Evolutionary conservation across 306 rosid species (phyloP).

Genomic region (Ormosia semicastrata): DNA sequence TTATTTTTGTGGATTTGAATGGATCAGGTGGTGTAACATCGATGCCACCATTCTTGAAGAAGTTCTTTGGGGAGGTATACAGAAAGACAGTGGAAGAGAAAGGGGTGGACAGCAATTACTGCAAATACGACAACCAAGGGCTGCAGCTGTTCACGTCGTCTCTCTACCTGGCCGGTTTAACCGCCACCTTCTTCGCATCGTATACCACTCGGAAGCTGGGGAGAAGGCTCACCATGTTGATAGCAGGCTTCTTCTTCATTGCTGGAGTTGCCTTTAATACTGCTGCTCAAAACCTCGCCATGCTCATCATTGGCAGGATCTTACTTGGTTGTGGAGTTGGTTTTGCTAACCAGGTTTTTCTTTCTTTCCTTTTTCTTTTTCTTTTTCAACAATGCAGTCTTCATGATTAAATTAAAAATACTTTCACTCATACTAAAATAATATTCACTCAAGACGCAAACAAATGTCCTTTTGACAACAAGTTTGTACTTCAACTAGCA

Average conservation of each 20-base stretch:
- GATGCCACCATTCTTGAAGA: conserved; percentile 53
- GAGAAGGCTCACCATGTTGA: conserved; percentile 64
- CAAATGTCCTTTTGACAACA: too few species aligned
- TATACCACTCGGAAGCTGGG: conserved; percentile 53
- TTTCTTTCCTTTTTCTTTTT: too few species aligned
- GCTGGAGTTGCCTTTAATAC: conserved; percentile 54
- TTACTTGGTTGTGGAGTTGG: conserved; percentile 77
- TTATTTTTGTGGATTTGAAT: too few species aligned
- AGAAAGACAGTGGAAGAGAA: conserved; percentile 28
- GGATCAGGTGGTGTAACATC: conserved; percentile 63
- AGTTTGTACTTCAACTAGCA: too few species aligned
- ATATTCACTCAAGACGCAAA: too few species aligned
- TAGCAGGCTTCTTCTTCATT: conserved; percentile 62
- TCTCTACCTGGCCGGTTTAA: conserved; percentile 59
- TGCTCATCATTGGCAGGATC: conserved; percentile 62
- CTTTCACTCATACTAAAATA: too few species aligned
- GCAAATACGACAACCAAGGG: conserved; percentile 58
- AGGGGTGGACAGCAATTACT: conserved; percentile 46
- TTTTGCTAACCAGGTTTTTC: conserved; percentile 80
- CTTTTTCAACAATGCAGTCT: too few species aligned
- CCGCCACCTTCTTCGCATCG: conserved; percentile 56
- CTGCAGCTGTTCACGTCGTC: conserved; percentile 69
- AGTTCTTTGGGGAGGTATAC: conserved; percentile 59
- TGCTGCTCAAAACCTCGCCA: conserved; percentile 44
- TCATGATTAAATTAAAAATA: too few species aligned